Base-by-base conservation (phyloP, 116 monocot genomes). In the Iris pallida region DNA sequence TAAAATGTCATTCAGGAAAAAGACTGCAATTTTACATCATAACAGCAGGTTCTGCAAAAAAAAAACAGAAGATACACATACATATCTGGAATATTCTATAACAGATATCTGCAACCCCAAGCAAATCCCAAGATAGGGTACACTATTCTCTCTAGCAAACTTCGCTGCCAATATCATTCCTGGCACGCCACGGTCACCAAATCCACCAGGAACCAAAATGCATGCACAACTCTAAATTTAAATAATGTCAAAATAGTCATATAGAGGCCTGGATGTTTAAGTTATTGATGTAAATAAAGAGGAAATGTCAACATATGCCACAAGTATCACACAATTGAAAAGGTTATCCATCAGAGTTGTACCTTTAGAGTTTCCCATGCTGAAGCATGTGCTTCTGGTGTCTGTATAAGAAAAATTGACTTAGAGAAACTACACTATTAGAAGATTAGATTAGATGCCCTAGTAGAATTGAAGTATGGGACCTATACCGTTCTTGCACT, bases 51-150 rank as follows among this genome's bases (percentile, higher is more conserved):
- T 15, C 62, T 17, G 62, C 62, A 8, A 43, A 68, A 43, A 46
- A 61, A 4, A 71, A 6, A 52, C 5, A 62, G 6, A 6, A 44
- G 14, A 17, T 46, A 60, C 16, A 70, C 79, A 71, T 78, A 88
- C 88, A 61, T 49, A 73, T 88, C 84, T 73, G 64, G 88, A 73
- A 47, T 79, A 81, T 64, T 88, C 88, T 42, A 88, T 88, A 68
- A 88, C 88, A 47, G 84, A 88, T 55, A 88, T 88, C 71, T 88
- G 88, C 88, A 88, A 84, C 51, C 88, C 86, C 82, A 86, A n/a
- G n/a, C n/a, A n/a, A n/a, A n/a, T n/a, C n/a, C n/a, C n/a, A n/a
- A n/a, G n/a, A n/a, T n/a, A n/a, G n/a, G n/a, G n/a, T n/a, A n/a
- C n/a, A n/a, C n/a, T n/a, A n/a, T n/a, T n/a, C n/a, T n/a, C n/a